phyloP scores from a whole-genome alignment of 148 eudicot species.

The Diospyros lotus region DNA sequence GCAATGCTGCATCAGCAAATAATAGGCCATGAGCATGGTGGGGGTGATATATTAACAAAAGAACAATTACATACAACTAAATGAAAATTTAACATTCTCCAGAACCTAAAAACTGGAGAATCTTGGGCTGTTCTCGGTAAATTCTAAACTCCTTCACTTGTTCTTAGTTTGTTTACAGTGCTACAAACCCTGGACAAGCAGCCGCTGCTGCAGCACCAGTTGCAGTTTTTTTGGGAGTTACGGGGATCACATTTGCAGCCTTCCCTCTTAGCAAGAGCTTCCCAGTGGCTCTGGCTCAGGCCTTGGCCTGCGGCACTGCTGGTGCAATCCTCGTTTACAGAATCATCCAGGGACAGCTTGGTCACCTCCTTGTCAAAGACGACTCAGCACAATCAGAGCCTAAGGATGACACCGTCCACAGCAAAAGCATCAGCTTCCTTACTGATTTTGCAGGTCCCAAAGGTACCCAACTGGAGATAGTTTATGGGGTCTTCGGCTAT shows the following conservation, averaged over 20 bases:
- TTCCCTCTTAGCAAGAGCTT: slow-evolving; percentile 75
- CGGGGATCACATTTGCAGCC: slow-evolving; percentile 67
- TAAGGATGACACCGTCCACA: slow-evolving; percentile 16
- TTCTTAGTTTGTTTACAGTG: slow-evolving; percentile 94
- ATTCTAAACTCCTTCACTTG: slow-evolving; percentile 30
- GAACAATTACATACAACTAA: no score
- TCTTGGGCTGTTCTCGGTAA: neutral
- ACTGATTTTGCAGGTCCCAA: slow-evolving; percentile 82
- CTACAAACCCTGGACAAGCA: slow-evolving; percentile 92
- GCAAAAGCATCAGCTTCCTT: slow-evolving; percentile 59
- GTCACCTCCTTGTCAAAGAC: slow-evolving; percentile 65
- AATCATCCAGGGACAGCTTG: slow-evolving; percentile 67
- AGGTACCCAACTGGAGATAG: slow-evolving; percentile 82
- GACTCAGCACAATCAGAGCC: slow-evolving; percentile 27
- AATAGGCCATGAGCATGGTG: no score
- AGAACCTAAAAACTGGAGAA: neutral
- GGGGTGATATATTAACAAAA: no score
- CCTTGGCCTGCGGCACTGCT: slow-evolving; percentile 57
- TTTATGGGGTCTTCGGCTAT: slow-evolving; percentile 90
- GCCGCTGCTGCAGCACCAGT: slow-evolving; percentile 93
- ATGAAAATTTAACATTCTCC: neutral
- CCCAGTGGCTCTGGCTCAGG: slow-evolving; percentile 59
- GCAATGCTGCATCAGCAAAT: no score
- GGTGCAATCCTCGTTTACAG: slow-evolving; percentile 67
- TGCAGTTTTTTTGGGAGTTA: slow-evolving; percentile 73